Conservation (phyloP, 768 basidiomycete genomes). For the Serendipita indica region DNA sequence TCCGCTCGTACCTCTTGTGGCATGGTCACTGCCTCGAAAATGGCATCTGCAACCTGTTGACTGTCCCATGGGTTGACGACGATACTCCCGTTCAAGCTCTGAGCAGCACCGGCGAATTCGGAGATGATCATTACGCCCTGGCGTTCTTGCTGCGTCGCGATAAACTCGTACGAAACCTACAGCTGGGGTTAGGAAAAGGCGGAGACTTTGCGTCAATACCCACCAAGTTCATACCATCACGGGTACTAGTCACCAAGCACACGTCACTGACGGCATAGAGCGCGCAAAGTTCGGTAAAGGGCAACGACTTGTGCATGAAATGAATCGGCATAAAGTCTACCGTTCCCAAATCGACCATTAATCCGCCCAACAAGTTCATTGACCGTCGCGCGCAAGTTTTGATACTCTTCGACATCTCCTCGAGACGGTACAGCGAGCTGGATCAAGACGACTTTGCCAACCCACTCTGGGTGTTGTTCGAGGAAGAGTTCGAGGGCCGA, state of each 20-base stretch:
- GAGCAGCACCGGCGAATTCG: constrained; percentile 96
- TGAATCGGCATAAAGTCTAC: constrained; percentile 99
- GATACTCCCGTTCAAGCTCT: constrained; percentile 85
- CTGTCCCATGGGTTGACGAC: constrained; percentile 99
- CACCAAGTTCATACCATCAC: constrained; percentile 98
- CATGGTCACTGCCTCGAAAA: constrained; percentile 90
- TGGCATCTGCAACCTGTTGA: constrained; percentile 96
- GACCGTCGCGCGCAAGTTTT: constrained; percentile 86
- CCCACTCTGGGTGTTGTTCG: constrained; percentile 96
- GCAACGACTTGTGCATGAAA: constrained; percentile 92
- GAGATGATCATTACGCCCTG: constrained; percentile 97
- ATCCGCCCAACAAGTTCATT: constrained; percentile 98
- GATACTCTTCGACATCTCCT: constrained; percentile 98
- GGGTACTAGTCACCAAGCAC: constrained; percentile 84
- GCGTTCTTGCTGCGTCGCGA: constrained; percentile 82
- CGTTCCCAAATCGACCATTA: constrained; percentile 95
- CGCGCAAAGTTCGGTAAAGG: constrained; percentile 93
- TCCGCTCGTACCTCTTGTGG: constrained; percentile 64
- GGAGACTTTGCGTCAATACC: constrained; percentile 21
- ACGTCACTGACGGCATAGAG: constrained; percentile 94
- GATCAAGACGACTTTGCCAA: constrained; percentile 93
- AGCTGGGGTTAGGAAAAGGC: neutral
- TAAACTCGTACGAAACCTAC: constrained; percentile 96
- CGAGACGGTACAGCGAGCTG: constrained; percentile 96
- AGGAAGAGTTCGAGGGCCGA: constrained; percentile 95